These are phyloP conservation scores for Termitomyces sp. DNA, from an alignment of 768 basidiomycete genomes.

Conservation along the genomic window DNA sequence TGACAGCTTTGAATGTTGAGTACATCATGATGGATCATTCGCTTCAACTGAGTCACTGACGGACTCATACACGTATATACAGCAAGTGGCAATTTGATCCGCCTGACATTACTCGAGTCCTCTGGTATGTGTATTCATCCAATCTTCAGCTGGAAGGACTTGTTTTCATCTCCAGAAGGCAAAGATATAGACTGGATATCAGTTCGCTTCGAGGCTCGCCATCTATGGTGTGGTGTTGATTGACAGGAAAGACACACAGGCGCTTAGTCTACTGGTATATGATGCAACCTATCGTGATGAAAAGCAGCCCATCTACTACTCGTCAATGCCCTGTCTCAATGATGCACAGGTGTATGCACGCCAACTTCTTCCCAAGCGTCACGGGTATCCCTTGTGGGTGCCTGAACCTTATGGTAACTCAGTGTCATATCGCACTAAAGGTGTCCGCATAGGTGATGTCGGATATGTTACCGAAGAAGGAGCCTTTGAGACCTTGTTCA, in stretches of 20 bases:
- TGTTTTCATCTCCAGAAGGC: neutral
- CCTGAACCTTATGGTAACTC: constrained; percentile 26
- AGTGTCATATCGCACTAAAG: constrained; percentile 16
- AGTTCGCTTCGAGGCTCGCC: no score
- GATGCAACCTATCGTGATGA: no score
- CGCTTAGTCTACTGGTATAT: no score
- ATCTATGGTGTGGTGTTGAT: neutral
- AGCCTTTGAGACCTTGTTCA: constrained; percentile 19
- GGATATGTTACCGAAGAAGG: constrained; percentile 20
- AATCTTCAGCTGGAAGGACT: neutral
- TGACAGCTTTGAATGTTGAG: no score
- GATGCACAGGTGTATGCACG: constrained; percentile 14
- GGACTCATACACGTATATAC: no score
- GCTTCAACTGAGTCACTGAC: no score
- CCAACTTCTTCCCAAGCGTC: constrained; percentile 15
- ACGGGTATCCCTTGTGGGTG: constrained; percentile 29
- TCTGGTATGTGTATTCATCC: no score
- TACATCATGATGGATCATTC: no score
- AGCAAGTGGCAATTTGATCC: no score
- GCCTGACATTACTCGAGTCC: no score
- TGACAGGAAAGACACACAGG: neutral
- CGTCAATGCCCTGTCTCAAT: constrained; percentile 5
- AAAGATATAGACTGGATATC: no score
- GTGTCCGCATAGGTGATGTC: constrained; percentile 21
- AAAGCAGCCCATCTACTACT: no score